Percentiles rank a stretch among this genome's conserved stretches.
Conservation (phyloP, 768 basidiomycete genomes). For the Lentinula boryana region DNA sequence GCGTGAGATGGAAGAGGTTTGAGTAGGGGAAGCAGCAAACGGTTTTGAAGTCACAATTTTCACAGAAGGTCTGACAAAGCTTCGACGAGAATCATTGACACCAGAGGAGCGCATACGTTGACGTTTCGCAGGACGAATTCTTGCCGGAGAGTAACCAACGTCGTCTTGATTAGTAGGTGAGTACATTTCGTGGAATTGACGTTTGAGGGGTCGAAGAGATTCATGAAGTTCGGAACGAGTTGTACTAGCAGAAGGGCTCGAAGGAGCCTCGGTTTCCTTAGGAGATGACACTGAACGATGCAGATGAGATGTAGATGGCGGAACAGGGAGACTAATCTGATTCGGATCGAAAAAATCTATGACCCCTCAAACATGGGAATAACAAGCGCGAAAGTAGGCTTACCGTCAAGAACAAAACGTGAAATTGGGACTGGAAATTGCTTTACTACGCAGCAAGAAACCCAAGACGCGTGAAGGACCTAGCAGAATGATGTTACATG, state of each 20-base stretch:
- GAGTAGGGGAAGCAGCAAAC: neutral
- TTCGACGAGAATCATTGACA: neutral
- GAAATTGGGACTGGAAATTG: neutral
- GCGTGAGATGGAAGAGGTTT: neutral
- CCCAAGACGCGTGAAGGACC: constrained; percentile 3
- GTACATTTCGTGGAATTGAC: neutral
- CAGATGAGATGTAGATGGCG: neutral
- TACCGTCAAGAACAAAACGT: constrained; percentile 5
- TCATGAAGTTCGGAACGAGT: neutral
- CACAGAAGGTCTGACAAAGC: neutral
- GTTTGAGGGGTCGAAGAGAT: neutral
- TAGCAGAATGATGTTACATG: neutral
- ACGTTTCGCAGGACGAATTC: neutral
- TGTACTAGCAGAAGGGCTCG: neutral
- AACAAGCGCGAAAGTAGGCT: neutral
- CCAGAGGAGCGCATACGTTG: neutral
- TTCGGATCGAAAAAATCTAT: neutral
- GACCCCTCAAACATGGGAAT: neutral
- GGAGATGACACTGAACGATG: neutral
- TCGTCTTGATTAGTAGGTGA: neutral
- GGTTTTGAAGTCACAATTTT: neutral
- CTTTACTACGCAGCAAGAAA: neutral
- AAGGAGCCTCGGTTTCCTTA: neutral
- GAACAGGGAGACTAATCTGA: neutral
- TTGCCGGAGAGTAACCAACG: neutral